Base-by-base conservation (phyloP, 2,329 filamentous ascomycete species). In the Orbilia ellipsospora region DNA sequence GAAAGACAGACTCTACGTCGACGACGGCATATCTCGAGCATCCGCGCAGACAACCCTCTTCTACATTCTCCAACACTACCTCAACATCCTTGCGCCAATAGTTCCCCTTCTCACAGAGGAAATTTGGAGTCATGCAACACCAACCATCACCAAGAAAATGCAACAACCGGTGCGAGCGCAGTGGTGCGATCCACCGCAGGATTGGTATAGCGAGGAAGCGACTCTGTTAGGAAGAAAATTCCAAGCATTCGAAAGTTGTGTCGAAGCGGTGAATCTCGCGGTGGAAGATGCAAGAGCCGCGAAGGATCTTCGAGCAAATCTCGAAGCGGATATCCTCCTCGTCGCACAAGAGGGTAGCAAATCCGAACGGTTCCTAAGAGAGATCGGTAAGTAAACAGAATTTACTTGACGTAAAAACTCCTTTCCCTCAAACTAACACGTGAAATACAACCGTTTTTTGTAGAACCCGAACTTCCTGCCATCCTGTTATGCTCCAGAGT, bases 1-100 rank as follows among this genome's bases (percentile, higher is more conserved):
- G 79, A 99, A 99, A 82, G 95, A 99, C 80, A 87, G 92, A 2
- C 85, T 98, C 0, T 99, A 99, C 84, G 95, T 94, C 54, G 92
- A 91, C 31, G 86, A 87, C 13, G 90, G 91, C 55, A 85, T 87
- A 3, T 83, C 92, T 56, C 85, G 88, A 62, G 80, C 84, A 26
- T 84, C 85, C 20, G 86, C 87, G 0, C 88, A 90, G 78, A 85
- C 83, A 4, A 85, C 87, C 1, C 82, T 90, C 6, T 85, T 84
- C 55, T 81, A 86, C 83, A 86, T 79, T 84, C 85, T 54, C 80
- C 85, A 73, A 81, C 82, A 78, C 83, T 84, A 44, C 80, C 77
- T 78, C 51, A 78, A 78, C 64, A 67, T 78, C 50, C 70, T 79
- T 6, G 52, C 77, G 7, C 79, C 79, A 12, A 74, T 80, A 28